These are phyloP conservation scores for Penicillium arizonense DNA, from an alignment of 495 filamentous ascomycete genomes.

Conservation along the genomic window DNA sequence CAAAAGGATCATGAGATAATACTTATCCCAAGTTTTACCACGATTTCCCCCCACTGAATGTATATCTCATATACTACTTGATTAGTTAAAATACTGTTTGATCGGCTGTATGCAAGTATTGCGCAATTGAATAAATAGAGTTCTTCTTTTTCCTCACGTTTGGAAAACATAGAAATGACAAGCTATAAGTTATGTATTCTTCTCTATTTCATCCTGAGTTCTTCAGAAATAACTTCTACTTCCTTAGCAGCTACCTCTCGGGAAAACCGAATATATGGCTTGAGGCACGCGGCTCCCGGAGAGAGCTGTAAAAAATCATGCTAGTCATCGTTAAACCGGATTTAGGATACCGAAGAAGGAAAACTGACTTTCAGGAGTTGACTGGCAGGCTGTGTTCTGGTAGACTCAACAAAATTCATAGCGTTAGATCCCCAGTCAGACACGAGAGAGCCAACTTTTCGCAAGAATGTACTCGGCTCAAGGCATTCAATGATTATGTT, in stretches of 20 bases:
- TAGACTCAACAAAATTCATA: slow-evolving; percentile 5
- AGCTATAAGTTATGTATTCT: no score
- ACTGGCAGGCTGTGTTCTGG: not conserved
- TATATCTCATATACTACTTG: no score
- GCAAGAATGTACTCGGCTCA: slow-evolving; percentile 8
- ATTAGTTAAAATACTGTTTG: no score
- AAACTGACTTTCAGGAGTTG: slow-evolving; percentile 3
- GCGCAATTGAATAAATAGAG: no score
- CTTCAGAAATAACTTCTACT: not conserved
- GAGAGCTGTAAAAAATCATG: slow-evolving; percentile 12
- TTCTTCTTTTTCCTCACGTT: no score
- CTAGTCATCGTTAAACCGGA: not conserved
- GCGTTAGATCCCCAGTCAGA: slow-evolving; percentile 1
- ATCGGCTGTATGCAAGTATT: no score
- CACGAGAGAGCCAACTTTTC: not conserved
- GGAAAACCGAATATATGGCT: slow-evolving; percentile 9
- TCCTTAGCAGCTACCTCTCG: not conserved
- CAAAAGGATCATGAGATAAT: no score
- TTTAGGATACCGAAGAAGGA: not conserved
- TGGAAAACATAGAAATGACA: no score
- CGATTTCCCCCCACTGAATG: no score
- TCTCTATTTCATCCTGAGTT: no score
- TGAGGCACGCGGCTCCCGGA: slow-evolving; percentile 5
- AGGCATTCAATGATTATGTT: slow-evolving; percentile 8
- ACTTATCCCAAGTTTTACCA: no score